Evolutionary conservation across 2,329 filamentous ascomycete species (phyloP).

Genomic region (Juglanconis sp.): DNA sequence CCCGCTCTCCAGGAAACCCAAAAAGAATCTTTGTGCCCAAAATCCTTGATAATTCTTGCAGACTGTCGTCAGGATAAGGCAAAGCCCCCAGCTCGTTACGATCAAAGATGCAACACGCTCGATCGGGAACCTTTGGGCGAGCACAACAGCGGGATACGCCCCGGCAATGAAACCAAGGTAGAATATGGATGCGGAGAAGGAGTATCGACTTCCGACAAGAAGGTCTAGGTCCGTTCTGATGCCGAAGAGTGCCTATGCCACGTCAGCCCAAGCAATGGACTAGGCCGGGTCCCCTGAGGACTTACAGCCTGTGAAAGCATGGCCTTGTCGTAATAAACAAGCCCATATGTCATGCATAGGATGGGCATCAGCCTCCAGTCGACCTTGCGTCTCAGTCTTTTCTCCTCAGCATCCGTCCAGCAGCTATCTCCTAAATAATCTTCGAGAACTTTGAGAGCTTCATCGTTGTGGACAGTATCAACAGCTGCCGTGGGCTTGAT

Average conservation of each 20-base stretch:
- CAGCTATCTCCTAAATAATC: constrained; percentile 37
- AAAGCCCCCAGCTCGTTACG: constrained; percentile 35
- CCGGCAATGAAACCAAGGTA: constrained; percentile 48
- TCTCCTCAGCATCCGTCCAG: constrained; percentile 42
- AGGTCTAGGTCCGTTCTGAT: constrained; percentile 38
- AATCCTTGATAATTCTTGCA: constrained; percentile 36
- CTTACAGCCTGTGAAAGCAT: constrained; percentile 50
- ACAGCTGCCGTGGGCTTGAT: constrained; percentile 20
- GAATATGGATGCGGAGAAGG: constrained; percentile 42
- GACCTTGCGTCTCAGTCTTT: constrained; percentile 37
- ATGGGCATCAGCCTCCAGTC: constrained; percentile 43
- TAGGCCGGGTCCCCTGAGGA: not conserved
- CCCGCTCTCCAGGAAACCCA: constrained; percentile 53
- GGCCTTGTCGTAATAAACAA: constrained; percentile 50
- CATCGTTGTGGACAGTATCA: constrained; percentile 35
- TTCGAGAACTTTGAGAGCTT: constrained; percentile 38
- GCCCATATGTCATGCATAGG: constrained; percentile 41
- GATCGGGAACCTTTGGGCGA: constrained; percentile 43
- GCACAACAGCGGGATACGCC: constrained; percentile 38
- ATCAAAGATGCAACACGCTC: constrained; percentile 40
- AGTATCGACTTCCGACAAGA: constrained; percentile 39
- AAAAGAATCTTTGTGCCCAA: constrained; percentile 48
- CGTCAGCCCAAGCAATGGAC: not conserved
- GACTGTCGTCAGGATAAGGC: constrained; percentile 34
- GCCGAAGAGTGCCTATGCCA: constrained; percentile 37